Base-by-base conservation (phyloP, 805 yeast genomes). In the Ogataea paraovalis region DNA sequence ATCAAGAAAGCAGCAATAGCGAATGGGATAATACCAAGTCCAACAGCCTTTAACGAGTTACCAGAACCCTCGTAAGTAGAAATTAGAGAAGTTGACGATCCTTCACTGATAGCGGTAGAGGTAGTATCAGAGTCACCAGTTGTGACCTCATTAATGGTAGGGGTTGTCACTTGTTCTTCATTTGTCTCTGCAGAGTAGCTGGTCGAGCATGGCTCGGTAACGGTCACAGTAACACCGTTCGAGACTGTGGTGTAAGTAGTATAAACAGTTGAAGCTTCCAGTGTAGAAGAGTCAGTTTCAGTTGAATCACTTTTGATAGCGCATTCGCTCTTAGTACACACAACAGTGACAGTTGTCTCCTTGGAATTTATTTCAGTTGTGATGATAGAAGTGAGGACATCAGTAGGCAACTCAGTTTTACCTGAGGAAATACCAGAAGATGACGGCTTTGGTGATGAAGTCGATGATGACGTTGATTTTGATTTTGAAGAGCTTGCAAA, bases 201-300 rank as follows among this genome's bases (percentile, higher is more conserved):
- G 45, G 48, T 39, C 50, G 43, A 32, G 14, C 48, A 44, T 37
- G 42, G 45, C 13, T 23, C 28, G 13, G 42, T 41, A 18, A 41
- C 39, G 10, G 49, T 45, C 3, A 22, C 34, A 4, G 54, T 51
- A 16, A 28, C 38, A 32, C 46, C 52, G 21, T 45, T 42, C 14
- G 39, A 14, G 16, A 42, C 53, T n/a, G 54, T 43, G 13, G 54
- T 46, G 21, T 37, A 40, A 2, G 45, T 39, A 16, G 46, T 43
- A 37, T 42, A 16, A 6, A 4, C 14, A 32, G 28, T 20, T 32
- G 33, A 32, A 16, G 46, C 9, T 5, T 43, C n/a, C 27, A 43
- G 14, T 16, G 51, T 21, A 28, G 39, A 19, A 10, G 46, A 22
- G 22, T 44, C n/a, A 12, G 47, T 16, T 18, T 39, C 8, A 28